These are phyloP conservation scores for Podospora didyma DNA, from an alignment of 495 filamentous ascomycete species.

Conservation along the genomic window DNA sequence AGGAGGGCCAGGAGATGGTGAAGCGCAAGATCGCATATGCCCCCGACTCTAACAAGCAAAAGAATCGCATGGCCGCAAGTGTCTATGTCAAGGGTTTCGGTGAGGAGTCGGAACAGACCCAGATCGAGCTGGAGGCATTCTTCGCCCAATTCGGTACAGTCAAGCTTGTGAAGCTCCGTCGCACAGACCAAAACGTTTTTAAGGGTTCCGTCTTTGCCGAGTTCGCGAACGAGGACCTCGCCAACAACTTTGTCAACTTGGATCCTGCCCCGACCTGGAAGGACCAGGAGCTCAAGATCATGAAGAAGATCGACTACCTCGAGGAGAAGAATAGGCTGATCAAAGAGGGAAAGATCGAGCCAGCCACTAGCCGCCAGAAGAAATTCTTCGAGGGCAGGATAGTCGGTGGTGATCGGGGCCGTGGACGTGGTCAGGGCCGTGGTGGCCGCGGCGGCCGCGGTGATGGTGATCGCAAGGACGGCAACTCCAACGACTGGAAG, in stretches of 20 bases:
- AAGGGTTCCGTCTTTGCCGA: slow-evolving; percentile 96
- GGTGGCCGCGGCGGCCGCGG: slow-evolving; percentile 31
- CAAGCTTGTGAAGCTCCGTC: slow-evolving; percentile 83
- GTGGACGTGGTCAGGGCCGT: slow-evolving; percentile 30
- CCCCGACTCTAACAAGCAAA: slow-evolving; percentile 19
- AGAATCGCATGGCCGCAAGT: slow-evolving; percentile 30
- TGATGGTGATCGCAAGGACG: slow-evolving; percentile 3
- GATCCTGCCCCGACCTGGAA: slow-evolving; percentile 82
- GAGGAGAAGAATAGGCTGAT: slow-evolving; percentile 74
- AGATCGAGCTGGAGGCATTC: slow-evolving; percentile 90
- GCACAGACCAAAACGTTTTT: slow-evolving; percentile 62
- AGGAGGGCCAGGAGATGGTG: slow-evolving; percentile 59
- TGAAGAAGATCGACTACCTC: slow-evolving; percentile 83
- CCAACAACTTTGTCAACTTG: slow-evolving; percentile 70
- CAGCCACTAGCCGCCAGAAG: slow-evolving; percentile 29
- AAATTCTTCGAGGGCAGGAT: slow-evolving; percentile 36
- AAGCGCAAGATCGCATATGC: slow-evolving; percentile 70
- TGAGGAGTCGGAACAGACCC: slow-evolving; percentile 68
- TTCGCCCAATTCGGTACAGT: slow-evolving; percentile 76
- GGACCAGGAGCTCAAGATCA: slow-evolving; percentile 65
- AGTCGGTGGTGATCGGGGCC: slow-evolving; percentile 30
- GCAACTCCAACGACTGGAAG: slow-evolving; percentile 63
- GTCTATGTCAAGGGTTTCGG: slow-evolving; percentile 82
- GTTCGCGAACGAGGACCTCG: slow-evolving; percentile 69
- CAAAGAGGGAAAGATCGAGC: slow-evolving; percentile 63